A percentile compares a stretch with the other conserved stretches of the same genome.
phyloP scores from a whole-genome alignment of 148 eudicot species.

The Rhododendron griersonianum region DNA sequence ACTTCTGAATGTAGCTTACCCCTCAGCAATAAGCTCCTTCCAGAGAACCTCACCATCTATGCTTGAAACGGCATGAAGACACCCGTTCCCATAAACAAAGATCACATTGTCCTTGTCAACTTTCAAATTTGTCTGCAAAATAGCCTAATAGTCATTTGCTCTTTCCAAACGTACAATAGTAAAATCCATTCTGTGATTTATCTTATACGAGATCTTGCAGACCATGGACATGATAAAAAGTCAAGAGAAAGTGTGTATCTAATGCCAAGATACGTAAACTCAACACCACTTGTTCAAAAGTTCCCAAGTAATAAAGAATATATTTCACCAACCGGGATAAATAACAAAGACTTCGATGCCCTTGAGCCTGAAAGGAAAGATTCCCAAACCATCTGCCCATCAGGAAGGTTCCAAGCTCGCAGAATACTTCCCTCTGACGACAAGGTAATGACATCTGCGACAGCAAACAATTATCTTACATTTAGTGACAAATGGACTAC shows the following conservation, averaged over 20 bases:
- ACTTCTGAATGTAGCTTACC: slow-evolving; percentile 38
- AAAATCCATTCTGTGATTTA: background rate
- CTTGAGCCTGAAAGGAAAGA: slow-evolving; percentile 58
- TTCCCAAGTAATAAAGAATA: background rate
- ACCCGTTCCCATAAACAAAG: slow-evolving; percentile 68
- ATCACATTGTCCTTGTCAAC: slow-evolving; percentile 59
- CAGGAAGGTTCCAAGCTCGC: slow-evolving; percentile 99
- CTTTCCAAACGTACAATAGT: background rate
- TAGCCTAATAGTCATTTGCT: background rate
- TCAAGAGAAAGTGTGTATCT: background rate
- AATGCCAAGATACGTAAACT: background rate
- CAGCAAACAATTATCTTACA: background rate
- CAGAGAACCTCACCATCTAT: slow-evolving; percentile 83
- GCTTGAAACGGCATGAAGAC: slow-evolving; percentile 83
- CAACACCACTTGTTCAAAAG: background rate
- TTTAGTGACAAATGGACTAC: background rate
- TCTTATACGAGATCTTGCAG: background rate
- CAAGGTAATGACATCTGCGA: slow-evolving; percentile 75
- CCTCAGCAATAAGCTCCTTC: slow-evolving; percentile 69
- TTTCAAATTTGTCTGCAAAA: slow-evolving; percentile 64
- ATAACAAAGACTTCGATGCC: slow-evolving; percentile 58
- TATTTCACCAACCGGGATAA: slow-evolving; percentile 60
- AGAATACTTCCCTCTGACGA: slow-evolving; percentile 79
- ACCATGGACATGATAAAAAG: background rate
- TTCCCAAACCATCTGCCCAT: slow-evolving; percentile 99